phyloP scores from a whole-genome alignment of 2,329 filamentous ascomycete genomes.

The Fusarium tjaetaba region DNA sequence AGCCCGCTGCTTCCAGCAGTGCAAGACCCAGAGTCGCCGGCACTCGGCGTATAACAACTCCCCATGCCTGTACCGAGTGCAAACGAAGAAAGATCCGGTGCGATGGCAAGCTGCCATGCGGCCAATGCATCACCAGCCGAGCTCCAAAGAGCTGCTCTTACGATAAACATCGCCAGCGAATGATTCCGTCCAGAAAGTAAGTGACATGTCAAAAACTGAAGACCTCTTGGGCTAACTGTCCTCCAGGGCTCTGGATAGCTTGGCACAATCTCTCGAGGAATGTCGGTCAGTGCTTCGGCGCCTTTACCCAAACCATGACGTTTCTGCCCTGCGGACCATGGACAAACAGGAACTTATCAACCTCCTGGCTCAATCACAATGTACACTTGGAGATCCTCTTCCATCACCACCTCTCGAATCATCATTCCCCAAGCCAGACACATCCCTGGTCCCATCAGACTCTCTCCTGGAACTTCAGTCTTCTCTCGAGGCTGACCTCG shows the following conservation, averaged over 20 bases:
- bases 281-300: conserved; percentile 57
- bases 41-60: conserved; percentile 63
- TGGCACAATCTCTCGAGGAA: conserved; percentile 73
- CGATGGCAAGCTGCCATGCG: conserved; percentile 83
- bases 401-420: conserved; percentile 65
- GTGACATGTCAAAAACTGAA: conserved; percentile 43
- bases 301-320: conserved; percentile 68
- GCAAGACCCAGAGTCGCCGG: conserved; percentile 53
- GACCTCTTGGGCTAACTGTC: conserved; percentile 11
- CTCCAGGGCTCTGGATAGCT: conserved; percentile 66
- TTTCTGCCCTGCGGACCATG: conserved; percentile 61
- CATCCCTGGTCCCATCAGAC: conserved; percentile 49
- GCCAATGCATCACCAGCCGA: conserved; percentile 83
- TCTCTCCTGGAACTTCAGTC: conserved; percentile 31
- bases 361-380: conserved; percentile 60
- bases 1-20: conserved; percentile 49
- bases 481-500: conserved; percentile 35
- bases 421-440: conserved; percentile 58
- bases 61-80: conserved; percentile 78
- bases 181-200: conserved; percentile 82
- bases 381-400: conserved; percentile 55
- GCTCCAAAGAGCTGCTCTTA: conserved; percentile 83
- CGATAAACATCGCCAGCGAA: conserved; percentile 80
- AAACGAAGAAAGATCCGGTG: conserved; percentile 86
- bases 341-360: conserved; percentile 69